Conservation (phyloP, 2,329 filamentous ascomycete species). For the Arthroderma sp. region DNA sequence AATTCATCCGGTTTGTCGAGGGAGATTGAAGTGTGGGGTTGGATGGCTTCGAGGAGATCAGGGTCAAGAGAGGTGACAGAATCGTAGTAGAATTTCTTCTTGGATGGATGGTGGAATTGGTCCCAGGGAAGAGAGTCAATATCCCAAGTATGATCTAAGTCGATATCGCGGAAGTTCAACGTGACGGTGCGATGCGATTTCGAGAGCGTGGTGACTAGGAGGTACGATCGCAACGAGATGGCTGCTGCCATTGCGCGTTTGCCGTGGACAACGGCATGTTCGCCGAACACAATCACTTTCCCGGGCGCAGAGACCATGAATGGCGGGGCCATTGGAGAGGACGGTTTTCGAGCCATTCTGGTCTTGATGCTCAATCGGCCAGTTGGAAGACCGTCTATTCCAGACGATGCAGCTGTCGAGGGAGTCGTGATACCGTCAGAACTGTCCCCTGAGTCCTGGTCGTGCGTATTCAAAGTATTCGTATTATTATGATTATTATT, state of each 20-base stretch:
- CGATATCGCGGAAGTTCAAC: slow-evolving; percentile 81
- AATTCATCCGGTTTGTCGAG: slow-evolving; percentile 50
- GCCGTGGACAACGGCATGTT: slow-evolving; percentile 94
- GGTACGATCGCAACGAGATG: slow-evolving; percentile 88
- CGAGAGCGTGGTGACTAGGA: slow-evolving; percentile 85
- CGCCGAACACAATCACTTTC: slow-evolving; percentile 96
- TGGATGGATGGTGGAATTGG: slow-evolving; percentile 61
- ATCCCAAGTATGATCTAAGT: slow-evolving; percentile 81
- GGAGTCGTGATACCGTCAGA: slow-evolving; percentile 20
- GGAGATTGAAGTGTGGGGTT: slow-evolving; percentile 69
- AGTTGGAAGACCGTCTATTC: slow-evolving; percentile 12
- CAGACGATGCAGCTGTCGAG: slow-evolving; percentile 14
- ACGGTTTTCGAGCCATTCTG: slow-evolving; percentile 25
- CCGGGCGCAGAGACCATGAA: slow-evolving; percentile 98
- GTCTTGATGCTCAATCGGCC: slow-evolving; percentile 7
- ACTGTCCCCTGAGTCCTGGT: slow-evolving; percentile 16
- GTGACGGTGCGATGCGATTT: slow-evolving; percentile 83
- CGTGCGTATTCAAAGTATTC: not conserved
- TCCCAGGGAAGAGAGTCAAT: slow-evolving; percentile 86
- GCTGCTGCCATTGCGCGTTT: slow-evolving; percentile 93
- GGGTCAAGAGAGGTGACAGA: slow-evolving; percentile 70
- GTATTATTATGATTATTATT: slow-evolving; percentile 6
- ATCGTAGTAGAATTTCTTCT: slow-evolving; percentile 94
- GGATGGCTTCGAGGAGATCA: slow-evolving; percentile 66
- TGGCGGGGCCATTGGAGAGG: slow-evolving; percentile 58